These are phyloP conservation scores for Aethionema arabicum DNA, from an alignment of 345 rosid genomes.

Conservation along the genomic window DNA sequence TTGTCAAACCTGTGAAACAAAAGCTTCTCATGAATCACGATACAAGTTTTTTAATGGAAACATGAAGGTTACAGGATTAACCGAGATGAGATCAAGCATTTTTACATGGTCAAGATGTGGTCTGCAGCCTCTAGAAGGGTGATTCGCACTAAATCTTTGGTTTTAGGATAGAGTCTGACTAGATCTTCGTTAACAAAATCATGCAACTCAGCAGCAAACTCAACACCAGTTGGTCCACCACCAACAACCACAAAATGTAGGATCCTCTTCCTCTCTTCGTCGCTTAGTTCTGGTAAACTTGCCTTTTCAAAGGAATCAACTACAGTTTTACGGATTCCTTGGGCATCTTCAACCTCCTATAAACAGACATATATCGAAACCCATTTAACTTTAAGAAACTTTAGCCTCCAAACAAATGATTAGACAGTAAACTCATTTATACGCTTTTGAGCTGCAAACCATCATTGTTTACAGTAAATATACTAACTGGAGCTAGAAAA, in stretches of 20 bases:
- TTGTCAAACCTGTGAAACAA: slow-evolving; percentile 86
- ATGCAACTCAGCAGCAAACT: slow-evolving; percentile 95
- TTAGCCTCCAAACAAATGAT: background rate
- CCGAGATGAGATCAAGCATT: slow-evolving; percentile 3
- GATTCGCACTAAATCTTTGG: slow-evolving; percentile 58
- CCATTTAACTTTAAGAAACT: slow-evolving; percentile 1
- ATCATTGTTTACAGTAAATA: slow-evolving; percentile 8
- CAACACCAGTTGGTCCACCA: slow-evolving; percentile 99
- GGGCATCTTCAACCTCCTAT: slow-evolving; percentile 99
- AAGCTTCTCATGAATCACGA: slow-evolving; percentile 3
- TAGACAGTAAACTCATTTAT: slow-evolving; percentile 1
- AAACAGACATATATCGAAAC: slow-evolving; percentile 17
- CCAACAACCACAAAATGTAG: slow-evolving; percentile 98
- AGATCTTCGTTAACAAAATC: slow-evolving; percentile 89
- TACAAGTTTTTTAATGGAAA: slow-evolving; percentile 3
- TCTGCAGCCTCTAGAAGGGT: slow-evolving; percentile 96
- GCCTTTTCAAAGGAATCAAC: slow-evolving; percentile 93
- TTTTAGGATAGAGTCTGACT: slow-evolving; percentile 74
- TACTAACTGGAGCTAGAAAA: background rate
- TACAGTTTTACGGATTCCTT: slow-evolving; percentile 74
- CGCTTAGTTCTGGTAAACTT: slow-evolving; percentile 73
- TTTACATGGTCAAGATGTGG: slow-evolving; percentile 88
- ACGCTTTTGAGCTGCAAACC: background rate
- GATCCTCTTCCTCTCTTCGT: slow-evolving; percentile 82
- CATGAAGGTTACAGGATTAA: background rate